phyloP scores from a whole-genome alignment of 202 grass and related monocot species.

The Panicum hallii region DNA sequence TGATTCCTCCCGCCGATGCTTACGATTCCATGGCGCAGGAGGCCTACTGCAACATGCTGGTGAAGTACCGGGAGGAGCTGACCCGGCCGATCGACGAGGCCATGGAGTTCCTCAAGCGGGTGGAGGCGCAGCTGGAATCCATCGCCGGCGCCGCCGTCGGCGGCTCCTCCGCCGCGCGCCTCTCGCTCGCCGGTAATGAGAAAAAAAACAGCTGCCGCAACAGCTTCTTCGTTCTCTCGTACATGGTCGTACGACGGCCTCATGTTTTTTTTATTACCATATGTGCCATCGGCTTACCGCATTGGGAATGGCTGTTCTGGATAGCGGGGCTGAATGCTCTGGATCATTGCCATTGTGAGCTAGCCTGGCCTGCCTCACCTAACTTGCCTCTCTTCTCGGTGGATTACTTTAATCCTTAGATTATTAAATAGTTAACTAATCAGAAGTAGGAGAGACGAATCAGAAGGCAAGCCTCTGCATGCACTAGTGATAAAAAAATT shows the following conservation, averaged over 20 bases:
- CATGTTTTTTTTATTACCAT: conserved; percentile 23
- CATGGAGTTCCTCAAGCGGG: conserved; percentile 85
- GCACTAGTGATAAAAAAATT: conserved; percentile 41
- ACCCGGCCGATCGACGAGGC: conserved; percentile 84
- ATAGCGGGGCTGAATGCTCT: conserved; percentile 42
- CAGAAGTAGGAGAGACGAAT: not conserved
- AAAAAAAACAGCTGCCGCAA: not conserved
- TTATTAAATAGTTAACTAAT: not conserved
- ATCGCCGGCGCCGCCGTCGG: conserved; percentile 66
- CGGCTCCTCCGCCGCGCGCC: conserved; percentile 45
- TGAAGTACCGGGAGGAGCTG: conserved; percentile 92
- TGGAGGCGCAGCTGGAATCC: conserved; percentile 82
- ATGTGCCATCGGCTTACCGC: conserved; percentile 33
- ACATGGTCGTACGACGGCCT: conserved; percentile 24
- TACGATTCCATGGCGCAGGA: conserved; percentile 52
- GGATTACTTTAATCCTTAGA: conserved; percentile 40
- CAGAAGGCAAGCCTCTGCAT: conserved; percentile 18
- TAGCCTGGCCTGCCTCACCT: not conserved
- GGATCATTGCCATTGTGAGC: conserved; percentile 53
- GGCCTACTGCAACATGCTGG: conserved; percentile 88
- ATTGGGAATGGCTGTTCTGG: conserved; percentile 47
- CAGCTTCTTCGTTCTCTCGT: not conserved
- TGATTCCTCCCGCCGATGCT: not conserved
- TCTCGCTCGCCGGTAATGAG: conserved; percentile 53
- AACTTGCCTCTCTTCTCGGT: not conserved